phyloP scores from a whole-genome alignment of 2,329 filamentous ascomycete species.

The Malbranchea cinnamomea region DNA sequence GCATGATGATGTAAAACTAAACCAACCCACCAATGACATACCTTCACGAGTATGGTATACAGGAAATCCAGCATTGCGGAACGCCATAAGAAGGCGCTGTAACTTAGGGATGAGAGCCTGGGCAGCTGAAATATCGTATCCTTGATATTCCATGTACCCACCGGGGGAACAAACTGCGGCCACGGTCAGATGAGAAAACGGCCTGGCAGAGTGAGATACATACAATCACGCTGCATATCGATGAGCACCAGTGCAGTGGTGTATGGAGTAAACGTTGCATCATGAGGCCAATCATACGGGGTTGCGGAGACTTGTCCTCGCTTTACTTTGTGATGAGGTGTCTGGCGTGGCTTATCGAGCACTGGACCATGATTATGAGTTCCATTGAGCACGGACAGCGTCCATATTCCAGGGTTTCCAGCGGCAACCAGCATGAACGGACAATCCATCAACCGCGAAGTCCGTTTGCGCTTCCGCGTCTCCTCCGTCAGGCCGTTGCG shows the following conservation, averaged over 20 bases:
- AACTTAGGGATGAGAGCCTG: slow-evolving; percentile 27
- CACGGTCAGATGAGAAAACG: neutral
- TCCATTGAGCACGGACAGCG: slow-evolving; percentile 26
- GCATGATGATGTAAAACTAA: slow-evolving; percentile 7
- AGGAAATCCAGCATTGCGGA: slow-evolving; percentile 26
- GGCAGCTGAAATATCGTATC: slow-evolving; percentile 27
- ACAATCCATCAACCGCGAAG: slow-evolving; percentile 30
- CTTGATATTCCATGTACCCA: slow-evolving; percentile 32
- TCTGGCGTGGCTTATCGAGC: slow-evolving; percentile 25
- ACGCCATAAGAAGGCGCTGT: slow-evolving; percentile 24
- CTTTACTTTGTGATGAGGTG: slow-evolving; percentile 27
- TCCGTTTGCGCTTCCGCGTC: slow-evolving; percentile 29
- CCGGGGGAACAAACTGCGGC: slow-evolving; percentile 31
- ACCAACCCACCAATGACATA: too few species aligned
- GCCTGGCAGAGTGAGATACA: slow-evolving; percentile 9
- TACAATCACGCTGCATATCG: slow-evolving; percentile 36
- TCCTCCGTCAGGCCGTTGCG: slow-evolving; percentile 31
- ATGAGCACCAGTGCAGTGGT: slow-evolving; percentile 33
- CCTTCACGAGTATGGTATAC: slow-evolving; percentile 33
- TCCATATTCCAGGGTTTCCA: slow-evolving; percentile 30
- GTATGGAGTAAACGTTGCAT: slow-evolving; percentile 28
- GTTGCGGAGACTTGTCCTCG: slow-evolving; percentile 28
- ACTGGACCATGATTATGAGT: slow-evolving; percentile 30
- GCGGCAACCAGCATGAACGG: slow-evolving; percentile 31
- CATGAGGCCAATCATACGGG: slow-evolving; percentile 34